Base-by-base conservation (phyloP, 2,329 filamentous ascomycete genomes). In the Paraphoma sp. region DNA sequence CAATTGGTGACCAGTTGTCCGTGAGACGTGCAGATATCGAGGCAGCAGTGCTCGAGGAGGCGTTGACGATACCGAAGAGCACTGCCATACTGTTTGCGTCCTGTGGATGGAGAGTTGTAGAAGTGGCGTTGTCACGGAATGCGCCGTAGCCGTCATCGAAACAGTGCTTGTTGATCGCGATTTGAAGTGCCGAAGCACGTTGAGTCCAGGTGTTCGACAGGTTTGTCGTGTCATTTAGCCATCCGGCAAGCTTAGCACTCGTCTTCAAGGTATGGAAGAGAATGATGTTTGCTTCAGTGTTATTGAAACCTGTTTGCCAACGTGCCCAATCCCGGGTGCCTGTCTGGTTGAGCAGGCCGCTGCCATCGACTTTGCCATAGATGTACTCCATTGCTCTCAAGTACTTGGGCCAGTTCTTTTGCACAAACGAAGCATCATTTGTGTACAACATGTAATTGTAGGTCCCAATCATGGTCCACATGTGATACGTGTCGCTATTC, bases 371-470 rank as follows among this genome's bases (percentile, higher is more conserved):
- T 18, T 82, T 82, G 28, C 57, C 67, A 42, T 79, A 77, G 33
- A 82, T 78, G 48, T 73, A 81, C 3, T 76, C 51, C 76, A 87
- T 81, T 0, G 81, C 84, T 7, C 68, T 67, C 6, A 79, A 68
- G 60, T 86, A 86, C 3, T 75, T 77, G 0, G 72, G 60, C 84
- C 84, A 87, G 28, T 81, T 80, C 5, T 63, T 51, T 4, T 65
- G 57, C 11, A 87, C 65, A 53, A 84, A 87, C 0, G 67, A 70
- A 4, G 79, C 72, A 53, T 87, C 83, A 23, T 82, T 82, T 0
- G 83, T 83, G 61, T 81, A 87, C 2, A 86, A 75, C 44, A 85
- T 78, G 62, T 87, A 87, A 49, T 86, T 84, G 67, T 84, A 84
- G 6, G 82, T 83, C 2, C 84, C 84, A 43, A 87, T 83, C 70